Base-by-base conservation (phyloP, 768 basidiomycete species). In the Tricholoma terreum region DNA sequence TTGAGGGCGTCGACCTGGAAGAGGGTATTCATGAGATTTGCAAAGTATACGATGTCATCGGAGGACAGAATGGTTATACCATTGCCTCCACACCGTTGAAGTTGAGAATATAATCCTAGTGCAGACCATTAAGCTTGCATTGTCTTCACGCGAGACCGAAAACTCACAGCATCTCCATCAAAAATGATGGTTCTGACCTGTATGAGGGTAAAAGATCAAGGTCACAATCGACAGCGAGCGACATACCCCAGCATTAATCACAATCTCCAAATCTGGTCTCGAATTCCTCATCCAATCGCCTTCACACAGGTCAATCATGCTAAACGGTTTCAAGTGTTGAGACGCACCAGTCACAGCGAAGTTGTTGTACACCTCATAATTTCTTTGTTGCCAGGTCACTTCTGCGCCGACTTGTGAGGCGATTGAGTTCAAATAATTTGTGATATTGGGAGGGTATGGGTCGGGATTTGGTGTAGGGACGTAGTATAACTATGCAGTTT, bases 211-310 rank as follows among this genome's bases (percentile, higher is more conserved):
- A n/a, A n/a, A n/a, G n/a, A n/a, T n/a, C n/a, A n/a, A n/a, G n/a
- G n/a, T n/a, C n/a, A 50, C 6, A 22, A 19, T 33, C 19, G 11
- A 36, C 33, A 27, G 35, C 7, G 34, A 21, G 11, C 30, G 17
- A n/a, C 24, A 48, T 63, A 50, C 81, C 11, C 84, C 84, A 51
- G 83, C 75, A 57, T 84, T 76, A 62, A 87, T 83, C 12, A 86
- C 82, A 4, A 67, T 75, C 67, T 85, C 83, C 21, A 87, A 69
- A 57, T 79, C 58, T 0, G 79, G 80, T 15, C 76, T 66, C 1
- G 74, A 75, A 55, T 73, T 78, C 46, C 74, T 69, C 82, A 85
- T 85, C 83, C 83, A 85, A 61, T 87, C 85, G 19, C 77, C 79
- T 77, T 42, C 1, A n/a, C 14, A 43, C 14, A 21, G 19, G 15